Evolutionary conservation across 1,284 basidiomycete genomes (phyloP).

Genomic region (Takashimella koratensis): DNA sequence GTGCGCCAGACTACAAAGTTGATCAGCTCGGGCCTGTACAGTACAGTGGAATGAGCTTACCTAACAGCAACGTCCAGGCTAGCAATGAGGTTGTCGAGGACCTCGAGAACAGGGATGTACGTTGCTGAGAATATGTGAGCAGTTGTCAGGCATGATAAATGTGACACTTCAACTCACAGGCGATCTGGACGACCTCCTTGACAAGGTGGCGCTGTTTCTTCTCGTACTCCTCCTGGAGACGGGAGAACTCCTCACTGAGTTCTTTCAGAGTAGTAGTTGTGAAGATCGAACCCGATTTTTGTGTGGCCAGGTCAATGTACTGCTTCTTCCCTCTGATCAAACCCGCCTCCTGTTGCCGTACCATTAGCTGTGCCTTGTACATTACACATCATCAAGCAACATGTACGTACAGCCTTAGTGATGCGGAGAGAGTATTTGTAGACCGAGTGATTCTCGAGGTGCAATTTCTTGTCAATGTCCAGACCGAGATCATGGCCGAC

Average conservation of each 20-base stretch:
- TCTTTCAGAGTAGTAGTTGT: conserved; percentile 75
- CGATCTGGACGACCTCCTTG: conserved; percentile 89
- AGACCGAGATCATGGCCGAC: conserved; percentile 72
- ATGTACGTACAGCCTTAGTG: conserved; percentile 75
- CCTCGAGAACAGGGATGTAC: conserved; percentile 85
- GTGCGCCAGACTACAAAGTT: conserved; percentile 70
- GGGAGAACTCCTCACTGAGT: conserved; percentile 69
- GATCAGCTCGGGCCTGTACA: background rate
- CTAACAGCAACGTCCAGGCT: conserved; percentile 88
- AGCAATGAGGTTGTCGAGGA: conserved; percentile 81
- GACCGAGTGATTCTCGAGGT: conserved; percentile 84
- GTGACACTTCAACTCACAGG: conserved; percentile 58
- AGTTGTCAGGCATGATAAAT: background rate
- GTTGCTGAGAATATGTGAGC: conserved; percentile 57
- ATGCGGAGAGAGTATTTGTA: conserved; percentile 94
- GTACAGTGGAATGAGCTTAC: conserved; percentile 49
- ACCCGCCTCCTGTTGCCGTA: conserved; percentile 65
- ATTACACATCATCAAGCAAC: too few relatives aligned
- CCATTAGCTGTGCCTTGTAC: too few relatives aligned
- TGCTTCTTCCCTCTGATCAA: conserved; percentile 63
- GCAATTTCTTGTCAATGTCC: conserved; percentile 93
- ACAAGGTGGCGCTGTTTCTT: conserved; percentile 78
- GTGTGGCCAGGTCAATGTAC: conserved; percentile 81
- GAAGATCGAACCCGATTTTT: conserved; percentile 87
- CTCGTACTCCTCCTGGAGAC: conserved; percentile 66